Percentiles rank a stretch among this genome's conserved stretches.
Conservation (phyloP, 441 rosid species). For the Omphalea diandra region DNA sequence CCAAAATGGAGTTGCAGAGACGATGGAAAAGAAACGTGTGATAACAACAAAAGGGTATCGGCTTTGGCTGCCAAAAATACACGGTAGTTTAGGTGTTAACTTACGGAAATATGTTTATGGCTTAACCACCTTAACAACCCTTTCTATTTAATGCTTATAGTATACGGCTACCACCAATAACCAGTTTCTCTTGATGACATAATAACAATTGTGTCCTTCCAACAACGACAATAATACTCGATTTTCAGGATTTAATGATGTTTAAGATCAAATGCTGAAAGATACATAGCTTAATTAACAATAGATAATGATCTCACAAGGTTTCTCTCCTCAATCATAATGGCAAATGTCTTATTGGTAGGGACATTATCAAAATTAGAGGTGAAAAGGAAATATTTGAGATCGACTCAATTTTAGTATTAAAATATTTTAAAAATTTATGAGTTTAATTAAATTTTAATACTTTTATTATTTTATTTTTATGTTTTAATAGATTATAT, state of each 20-base stretch:
- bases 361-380: too few relatives aligned
- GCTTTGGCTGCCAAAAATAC: too few relatives aligned
- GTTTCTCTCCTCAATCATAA: not conserved
- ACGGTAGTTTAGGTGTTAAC: not conserved
- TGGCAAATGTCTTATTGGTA: too few relatives aligned
- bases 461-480: too few relatives aligned
- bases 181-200: slow-evolving; percentile 14
- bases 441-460: too few relatives aligned
- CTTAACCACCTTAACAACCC: slow-evolving; percentile 1
- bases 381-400: too few relatives aligned
- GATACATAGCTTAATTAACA: not conserved
- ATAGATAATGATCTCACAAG: not conserved
- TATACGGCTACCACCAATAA: not conserved
- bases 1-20: slow-evolving; percentile 17
- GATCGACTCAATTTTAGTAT: too few relatives aligned
- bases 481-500: too few relatives aligned
- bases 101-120: not conserved
- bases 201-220: not conserved
- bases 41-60: too few relatives aligned
- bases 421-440: too few relatives aligned
- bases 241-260: not conserved
- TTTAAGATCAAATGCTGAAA: not conserved
- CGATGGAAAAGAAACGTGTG: slow-evolving; percentile 4
- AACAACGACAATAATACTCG: not conserved
- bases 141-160: not conserved